Evolutionary conservation across 768 basidiomycete genomes (phyloP).

Genomic region (Cystofilobasidium macerans): DNA sequence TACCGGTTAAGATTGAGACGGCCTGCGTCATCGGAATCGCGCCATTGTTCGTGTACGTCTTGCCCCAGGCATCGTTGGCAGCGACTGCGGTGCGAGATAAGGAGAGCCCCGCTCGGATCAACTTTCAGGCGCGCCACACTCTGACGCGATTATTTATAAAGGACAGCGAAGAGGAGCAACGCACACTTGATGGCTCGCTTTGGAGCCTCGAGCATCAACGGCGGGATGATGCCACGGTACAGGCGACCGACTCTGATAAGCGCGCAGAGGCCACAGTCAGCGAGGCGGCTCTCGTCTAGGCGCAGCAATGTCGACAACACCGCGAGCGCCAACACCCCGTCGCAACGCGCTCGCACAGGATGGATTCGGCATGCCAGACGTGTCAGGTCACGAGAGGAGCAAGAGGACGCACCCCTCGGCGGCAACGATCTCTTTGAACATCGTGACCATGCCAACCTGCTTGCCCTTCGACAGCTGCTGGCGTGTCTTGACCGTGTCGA

Average conservation of each 20-base stretch:
- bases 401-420: slow-evolving; percentile 68
- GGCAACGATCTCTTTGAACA: slow-evolving; percentile 67
- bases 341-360: no score
- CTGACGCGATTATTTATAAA: background rate
- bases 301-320: no score
- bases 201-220: slow-evolving; percentile 87
- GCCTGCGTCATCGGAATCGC: slow-evolving; percentile 75
- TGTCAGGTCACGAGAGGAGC: no score
- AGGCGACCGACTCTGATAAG: slow-evolving; percentile 41
- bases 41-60: slow-evolving; percentile 43
- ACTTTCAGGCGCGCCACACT: no score
- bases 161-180: slow-evolving; percentile 27
- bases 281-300: no score
- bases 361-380: no score
- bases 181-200: slow-evolving; percentile 84
- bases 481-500: slow-evolving; percentile 96
- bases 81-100: slow-evolving; percentile 39
- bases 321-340: no score
- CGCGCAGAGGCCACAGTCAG: no score
- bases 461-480: slow-evolving; percentile 93
- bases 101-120: no score
- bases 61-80: slow-evolving; percentile 93
- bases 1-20: slow-evolving; percentile 81
- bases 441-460: slow-evolving; percentile 65
- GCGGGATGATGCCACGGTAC: slow-evolving; percentile 93